A percentile compares a stretch with the other conserved stretches of the same genome.
Evolutionary conservation across 495 filamentous ascomycete genomes (phyloP).

Genomic region (Neurospora hispaniola): DNA sequence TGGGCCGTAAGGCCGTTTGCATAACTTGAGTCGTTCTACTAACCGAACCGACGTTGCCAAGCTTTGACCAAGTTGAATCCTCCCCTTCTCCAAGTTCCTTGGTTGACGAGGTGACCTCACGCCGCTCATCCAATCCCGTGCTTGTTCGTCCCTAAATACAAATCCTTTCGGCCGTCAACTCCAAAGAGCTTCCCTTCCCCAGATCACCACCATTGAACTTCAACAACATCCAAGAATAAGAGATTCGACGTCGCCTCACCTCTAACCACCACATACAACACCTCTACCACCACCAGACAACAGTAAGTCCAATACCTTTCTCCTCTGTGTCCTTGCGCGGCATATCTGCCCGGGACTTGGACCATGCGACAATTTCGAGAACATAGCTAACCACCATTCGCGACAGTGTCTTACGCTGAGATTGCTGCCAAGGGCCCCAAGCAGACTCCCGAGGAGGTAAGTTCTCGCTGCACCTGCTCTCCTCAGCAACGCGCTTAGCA

Average conservation of each 20-base stretch:
- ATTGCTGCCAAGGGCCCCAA: constrained; percentile 62
- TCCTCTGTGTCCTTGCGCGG: neutral
- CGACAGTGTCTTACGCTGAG: constrained; percentile 66
- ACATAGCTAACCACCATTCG: neutral
- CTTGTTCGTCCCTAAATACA: neutral
- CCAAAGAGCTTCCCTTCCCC: neutral
- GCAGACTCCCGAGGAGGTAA: constrained; percentile 61
- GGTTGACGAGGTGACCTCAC: neutral
- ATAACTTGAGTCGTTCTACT: neutral
- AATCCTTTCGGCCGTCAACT: neutral
- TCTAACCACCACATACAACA: neutral
- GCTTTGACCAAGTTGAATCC: neutral
- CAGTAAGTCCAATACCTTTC: neutral
- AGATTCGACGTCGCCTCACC: neutral
- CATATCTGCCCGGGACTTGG: neutral
- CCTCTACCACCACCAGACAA: constrained; percentile 1
- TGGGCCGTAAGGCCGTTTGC: neutral
- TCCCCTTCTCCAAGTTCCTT: neutral
- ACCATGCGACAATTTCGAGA: neutral
- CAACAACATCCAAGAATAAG: neutral
- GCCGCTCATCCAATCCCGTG: neutral
- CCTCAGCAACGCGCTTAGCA: neutral
- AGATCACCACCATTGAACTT: neutral
- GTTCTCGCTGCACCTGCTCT: constrained; percentile 3
- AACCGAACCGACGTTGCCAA: neutral